These are phyloP conservation scores for Populus euphratica DNA, from an alignment of 345 rosid genomes.

Conservation along the genomic window DNA sequence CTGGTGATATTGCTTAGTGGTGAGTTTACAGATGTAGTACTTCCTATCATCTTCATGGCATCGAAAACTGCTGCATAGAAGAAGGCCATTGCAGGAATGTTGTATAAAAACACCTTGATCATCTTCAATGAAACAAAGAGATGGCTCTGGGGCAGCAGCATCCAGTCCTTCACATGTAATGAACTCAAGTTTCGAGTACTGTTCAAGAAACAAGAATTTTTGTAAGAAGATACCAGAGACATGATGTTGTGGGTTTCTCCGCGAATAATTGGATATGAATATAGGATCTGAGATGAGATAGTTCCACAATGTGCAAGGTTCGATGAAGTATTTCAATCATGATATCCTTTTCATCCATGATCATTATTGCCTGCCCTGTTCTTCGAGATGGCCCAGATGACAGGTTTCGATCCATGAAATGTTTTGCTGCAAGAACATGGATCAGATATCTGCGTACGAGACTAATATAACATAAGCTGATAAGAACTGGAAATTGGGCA, in stretches of 20 bases:
- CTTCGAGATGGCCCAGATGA: neutral
- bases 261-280: conserved; percentile 14
- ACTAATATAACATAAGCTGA: no score
- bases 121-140: conserved; percentile 22
- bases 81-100: conserved; percentile 29
- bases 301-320: conserved; percentile 28
- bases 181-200: conserved; percentile 1
- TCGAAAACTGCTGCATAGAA: conserved; percentile 33
- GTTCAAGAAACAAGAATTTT: conserved; percentile 10
- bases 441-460: no score
- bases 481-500: no score
- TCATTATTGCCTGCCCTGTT: no score
- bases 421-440: no score
- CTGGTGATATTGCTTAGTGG: conserved; percentile 19
- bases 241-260: no score
- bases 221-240: conserved; percentile 20
- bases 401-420: neutral
- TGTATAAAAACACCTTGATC: conserved; percentile 15
- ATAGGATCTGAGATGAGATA: conserved; percentile 18
- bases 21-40: conserved; percentile 27
- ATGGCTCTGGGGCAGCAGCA: conserved; percentile 16
- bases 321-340: neutral
- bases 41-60: conserved; percentile 18
- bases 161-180: conserved; percentile 1
- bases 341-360: no score